A percentile compares a stretch with the other conserved stretches of the same genome.
Conservation (phyloP, 176 grass and related monocot species). For the Oryza meridionalis region DNA sequence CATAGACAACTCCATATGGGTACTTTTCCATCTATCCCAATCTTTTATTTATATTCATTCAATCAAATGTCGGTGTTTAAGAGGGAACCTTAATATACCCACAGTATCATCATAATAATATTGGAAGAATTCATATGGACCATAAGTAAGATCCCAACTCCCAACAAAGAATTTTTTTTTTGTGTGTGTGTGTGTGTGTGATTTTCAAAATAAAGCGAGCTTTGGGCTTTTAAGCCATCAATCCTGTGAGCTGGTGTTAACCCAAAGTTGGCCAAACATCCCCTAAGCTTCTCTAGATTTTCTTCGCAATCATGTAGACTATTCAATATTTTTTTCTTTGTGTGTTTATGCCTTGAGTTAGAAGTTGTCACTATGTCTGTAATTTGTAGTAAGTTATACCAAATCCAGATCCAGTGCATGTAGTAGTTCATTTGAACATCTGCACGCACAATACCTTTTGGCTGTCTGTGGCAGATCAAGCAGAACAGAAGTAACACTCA, state of each 20-base stretch:
- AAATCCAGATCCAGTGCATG: background rate
- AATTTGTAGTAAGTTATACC: background rate
- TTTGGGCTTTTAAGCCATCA: background rate
- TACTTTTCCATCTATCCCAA: background rate
- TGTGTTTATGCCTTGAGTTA: background rate
- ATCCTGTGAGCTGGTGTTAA: background rate
- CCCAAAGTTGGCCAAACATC: constrained; percentile 5
- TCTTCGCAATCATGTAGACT: background rate
- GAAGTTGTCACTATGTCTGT: background rate
- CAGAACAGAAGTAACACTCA: too few relatives aligned
- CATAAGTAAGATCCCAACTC: background rate
- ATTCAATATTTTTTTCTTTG: background rate
- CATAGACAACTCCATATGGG: background rate
- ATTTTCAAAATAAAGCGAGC: background rate
- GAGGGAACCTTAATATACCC: too few relatives aligned
- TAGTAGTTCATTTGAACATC: background rate
- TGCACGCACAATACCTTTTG: background rate
- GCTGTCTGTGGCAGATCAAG: too few relatives aligned
- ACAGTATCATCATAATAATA: too few relatives aligned
- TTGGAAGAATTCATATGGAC: background rate
- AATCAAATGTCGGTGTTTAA: background rate
- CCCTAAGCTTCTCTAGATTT: background rate
- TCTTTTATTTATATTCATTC: background rate
- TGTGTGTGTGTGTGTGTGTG: background rate
- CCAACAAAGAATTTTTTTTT: background rate